Base-by-base conservation (phyloP, 306 rosid species). In the Prosopis cineraria region DNA sequence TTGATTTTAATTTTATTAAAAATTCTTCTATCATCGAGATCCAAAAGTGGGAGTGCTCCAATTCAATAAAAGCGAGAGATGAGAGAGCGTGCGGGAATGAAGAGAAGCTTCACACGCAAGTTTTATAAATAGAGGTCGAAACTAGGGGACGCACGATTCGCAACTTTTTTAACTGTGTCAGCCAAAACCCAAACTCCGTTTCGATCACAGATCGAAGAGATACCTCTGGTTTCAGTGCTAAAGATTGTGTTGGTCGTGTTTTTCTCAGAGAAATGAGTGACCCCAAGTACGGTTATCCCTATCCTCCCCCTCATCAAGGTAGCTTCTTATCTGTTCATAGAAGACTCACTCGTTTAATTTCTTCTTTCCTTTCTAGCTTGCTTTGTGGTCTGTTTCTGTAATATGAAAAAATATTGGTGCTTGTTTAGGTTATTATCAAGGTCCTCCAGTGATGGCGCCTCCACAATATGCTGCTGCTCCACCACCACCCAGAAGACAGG, bases 361-460 rank as follows among this genome's bases (percentile, higher is more conserved):
- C n/a, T n/a, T n/a, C n/a, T n/a, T n/a, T n/a, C n/a, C n/a, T n/a
- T 58, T 58, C 20, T 13, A 27, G 10, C 65, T 58, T 27, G 2
- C 1, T 29, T 11, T 3, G 30, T 56, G 30, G 30, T 72, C 5
- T 2, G 36, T 72, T 9, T 41, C 9, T 48, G 44, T 10, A 45
- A 72, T 9, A 25, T 45, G 76, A 80, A 22, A 27, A 78, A 34
- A 27, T 44, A 48, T 60, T 70, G 34, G 53, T 75, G 70, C 0
- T 30, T 24, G 7, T 10, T 5, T 40, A 90, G 98, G 97, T 50
- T 90, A 94, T 68, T 94, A 94, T 82, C 96, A 90, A 86, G 98
- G 94, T 65, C 98, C 96, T 59, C 97, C 98, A 0, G 96, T 94
- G 63, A 71, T 86, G 96, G 98, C 97, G 68, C 97, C 96, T 22